Base-by-base conservation (phyloP, 2,329 filamentous ascomycete species). In the Cyphellophora attinorum region DNA sequence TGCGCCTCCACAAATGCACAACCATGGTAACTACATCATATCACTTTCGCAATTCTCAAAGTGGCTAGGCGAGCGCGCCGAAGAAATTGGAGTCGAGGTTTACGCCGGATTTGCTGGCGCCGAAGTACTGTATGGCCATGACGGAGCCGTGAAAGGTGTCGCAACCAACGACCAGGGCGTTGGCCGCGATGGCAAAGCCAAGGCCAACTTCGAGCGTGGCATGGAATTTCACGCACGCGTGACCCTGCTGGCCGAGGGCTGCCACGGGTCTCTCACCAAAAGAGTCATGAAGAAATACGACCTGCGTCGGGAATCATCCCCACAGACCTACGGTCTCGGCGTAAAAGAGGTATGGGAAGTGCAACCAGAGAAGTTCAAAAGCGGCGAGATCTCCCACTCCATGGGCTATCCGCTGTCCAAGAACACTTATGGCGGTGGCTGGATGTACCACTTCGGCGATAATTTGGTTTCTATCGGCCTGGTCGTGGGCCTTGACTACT, bases 381-480 rank as follows among this genome's bases (percentile, higher is more conserved):
- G 82, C 53, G 91, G 91, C 34, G 68, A 89, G 47, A 75, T 96
- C 29, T 75, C 79, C 3, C 91, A 98, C 64, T 83, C 85, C 4
- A 76, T 98, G 79, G 91, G 91, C 13, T 96, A 93, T 53, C 91
- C 91, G 13, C 64, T 98, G 29, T 76, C 85, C 11, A 76, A 71
- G 49, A 81, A 96, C 55, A 91, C 88, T 6, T 98, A 98, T 56
- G 91, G 91, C 47, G 91, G 91, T 46, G 86, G 84, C n/a, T 98
- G 86, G 79, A 88, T 98, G 84, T 98, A 98, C 55, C 91, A 98
- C 60, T 98, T 96, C 59, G 91, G 88, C 23, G 89, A 98, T 51
- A 98, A 96, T 60, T 74, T 96, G 51, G 89, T 98, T 40, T 86
- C 79, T 47, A 70, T 98, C 37, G 91, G 91, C 15, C 69, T 96